phyloP scores from a whole-genome alignment of 1,284 basidiomycete species.

The Ganoderma meredithae region DNA sequence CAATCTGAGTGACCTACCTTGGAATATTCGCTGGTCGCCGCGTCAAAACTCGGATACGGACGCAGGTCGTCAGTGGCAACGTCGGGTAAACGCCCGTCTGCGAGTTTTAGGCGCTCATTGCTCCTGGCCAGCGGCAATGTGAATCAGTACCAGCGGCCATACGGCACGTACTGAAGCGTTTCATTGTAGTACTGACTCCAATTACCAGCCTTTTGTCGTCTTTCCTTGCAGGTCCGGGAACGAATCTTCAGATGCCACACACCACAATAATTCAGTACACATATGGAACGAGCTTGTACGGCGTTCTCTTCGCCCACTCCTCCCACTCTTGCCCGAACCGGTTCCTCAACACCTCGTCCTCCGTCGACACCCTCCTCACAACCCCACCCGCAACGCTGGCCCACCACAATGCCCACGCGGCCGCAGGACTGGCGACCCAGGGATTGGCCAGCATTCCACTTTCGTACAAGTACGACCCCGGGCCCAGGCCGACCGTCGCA shows the following conservation, averaged over 20 bases:
- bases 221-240: not conserved
- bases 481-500: not conserved
- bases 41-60: too few relatives aligned
- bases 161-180: too few relatives aligned
- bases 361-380: conserved; percentile 8
- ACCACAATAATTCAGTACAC: conserved; percentile 5
- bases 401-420: not conserved
- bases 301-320: conserved; percentile 18
- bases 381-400: not conserved
- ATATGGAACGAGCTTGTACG: conserved; percentile 12
- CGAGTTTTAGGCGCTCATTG: too few relatives aligned
- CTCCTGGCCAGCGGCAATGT: too few relatives aligned
- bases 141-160: too few relatives aligned
- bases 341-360: conserved; percentile 13
- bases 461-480: not conserved
- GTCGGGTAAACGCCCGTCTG: too few relatives aligned
- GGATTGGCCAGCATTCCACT: not conserved
- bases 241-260: not conserved
- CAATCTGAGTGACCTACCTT: too few relatives aligned
- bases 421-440: not conserved
- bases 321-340: conserved; percentile 20
- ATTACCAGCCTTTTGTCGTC: too few relatives aligned
- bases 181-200: too few relatives aligned
- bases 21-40: too few relatives aligned
- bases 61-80: too few relatives aligned